These are phyloP conservation scores for Clarireedia monteithiana DNA, from an alignment of 2,329 filamentous ascomycete species.

Conservation along the genomic window DNA sequence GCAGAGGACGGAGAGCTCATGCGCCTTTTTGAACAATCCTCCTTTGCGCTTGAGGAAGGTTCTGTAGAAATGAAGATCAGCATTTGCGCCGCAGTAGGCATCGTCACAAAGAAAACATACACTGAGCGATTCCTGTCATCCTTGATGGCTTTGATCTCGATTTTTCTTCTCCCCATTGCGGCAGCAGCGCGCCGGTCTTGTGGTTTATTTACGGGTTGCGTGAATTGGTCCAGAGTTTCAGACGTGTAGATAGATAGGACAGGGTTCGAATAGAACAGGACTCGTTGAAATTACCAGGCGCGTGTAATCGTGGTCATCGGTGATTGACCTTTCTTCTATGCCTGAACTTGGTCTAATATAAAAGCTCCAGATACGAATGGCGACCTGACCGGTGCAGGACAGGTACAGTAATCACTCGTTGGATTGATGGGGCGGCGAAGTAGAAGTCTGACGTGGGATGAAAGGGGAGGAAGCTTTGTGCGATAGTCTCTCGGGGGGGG, in stretches of 20 bases:
- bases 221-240: slow-evolving; percentile 27
- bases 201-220: slow-evolving; percentile 19
- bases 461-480: background rate
- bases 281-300: background rate
- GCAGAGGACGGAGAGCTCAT: slow-evolving; percentile 95
- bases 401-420: background rate
- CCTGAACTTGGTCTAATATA: background rate
- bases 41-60: slow-evolving; percentile 99
- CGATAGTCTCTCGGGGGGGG: background rate
- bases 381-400: background rate
- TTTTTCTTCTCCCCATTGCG: slow-evolving; percentile 94
- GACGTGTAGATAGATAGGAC: background rate
- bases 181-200: slow-evolving; percentile 26
- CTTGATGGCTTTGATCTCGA: slow-evolving; percentile 99
- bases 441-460: slow-evolving; percentile 8
- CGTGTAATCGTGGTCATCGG: slow-evolving; percentile 5
- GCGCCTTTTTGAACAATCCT: slow-evolving; percentile 97
- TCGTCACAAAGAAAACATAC: slow-evolving; percentile 43
- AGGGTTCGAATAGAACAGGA: background rate
- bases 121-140: slow-evolving; percentile 96
- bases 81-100: background rate
- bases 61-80: slow-evolving; percentile 38
- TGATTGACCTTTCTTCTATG: background rate
- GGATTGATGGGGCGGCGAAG: background rate
- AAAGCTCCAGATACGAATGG: background rate